Base-by-base conservation (phyloP, 176 grass and related monocot genomes). In the Cenchrus purpureus region DNA sequence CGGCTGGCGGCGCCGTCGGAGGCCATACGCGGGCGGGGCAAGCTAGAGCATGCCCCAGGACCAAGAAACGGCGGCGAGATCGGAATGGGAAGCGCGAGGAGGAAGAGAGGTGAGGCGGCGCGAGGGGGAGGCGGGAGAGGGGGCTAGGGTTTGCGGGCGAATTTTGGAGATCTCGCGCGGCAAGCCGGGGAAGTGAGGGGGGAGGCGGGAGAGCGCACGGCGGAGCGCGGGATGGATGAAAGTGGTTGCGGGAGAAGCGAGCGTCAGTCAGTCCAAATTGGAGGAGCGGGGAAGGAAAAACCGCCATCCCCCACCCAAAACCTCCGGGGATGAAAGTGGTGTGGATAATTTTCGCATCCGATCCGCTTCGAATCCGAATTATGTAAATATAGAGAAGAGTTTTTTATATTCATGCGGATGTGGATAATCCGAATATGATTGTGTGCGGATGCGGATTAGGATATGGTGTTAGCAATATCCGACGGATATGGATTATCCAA, bases 1-100 rank as follows among this genome's bases (percentile, higher is more conserved):
- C 28, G 66, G 73, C 61, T 51, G 61, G 87, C 76, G 29, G 43
- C 61, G 70, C 45, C 79, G 66, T 83, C 58, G 20, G 74, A 83
- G 31, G 22, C 76, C 84, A 91, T 84, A 64, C 42, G 58, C 52
- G 61, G 44, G 45, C 32, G 37, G 37, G 37, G 2, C 37, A 40
- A 46, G 79, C 80, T 74, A 63, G 7, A 61, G 80, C 74, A 52
- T 53, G 81, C 3, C 9, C 29, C 12, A 3, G 66, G 40, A 7
- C 17, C 59, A 12, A 19, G 73, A 49, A n/a, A 71, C 71, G 76
- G 65, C 65, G 52, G 68, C n/a, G 68, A 22, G 63, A 20, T 45
- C 8, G 19, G 78, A 61, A 48, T 14, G 32, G 60, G 71, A 31
- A 46, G 4, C 43, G 83, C 22, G 13, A 46, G 29, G 57, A 53